Base-by-base conservation (phyloP, 345 rosid species). In the Odontarrhena argentea region DNA sequence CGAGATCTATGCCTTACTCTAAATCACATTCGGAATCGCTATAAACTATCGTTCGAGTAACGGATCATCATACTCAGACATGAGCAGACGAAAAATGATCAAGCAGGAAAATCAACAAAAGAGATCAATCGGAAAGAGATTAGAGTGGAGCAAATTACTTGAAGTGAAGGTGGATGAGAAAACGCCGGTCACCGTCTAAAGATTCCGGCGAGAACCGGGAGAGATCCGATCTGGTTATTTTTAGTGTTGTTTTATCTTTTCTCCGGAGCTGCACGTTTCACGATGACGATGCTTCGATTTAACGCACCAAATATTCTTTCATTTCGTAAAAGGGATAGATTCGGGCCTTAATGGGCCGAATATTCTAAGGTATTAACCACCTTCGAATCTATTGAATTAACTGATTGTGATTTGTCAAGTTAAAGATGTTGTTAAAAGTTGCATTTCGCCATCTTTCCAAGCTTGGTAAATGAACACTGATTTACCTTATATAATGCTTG, bases 231-330 rank as follows among this genome's bases (percentile, higher is more conserved):
- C 77, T 44, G 59, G 32, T 37, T 57, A 10, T 6, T 37, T 37
- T 10, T 12, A 59, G 37, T 55, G 37, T 54, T 54, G 9, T 30
- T 18, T 18, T 18, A 18, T 18, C 22, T 38, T 38, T 14, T 44
- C 13, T 24, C 62, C 45, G 30, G 44, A 42, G 76, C 60, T 60
- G 40, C 68, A 70, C 74, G 57, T 46, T 47, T 14, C 24, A 47
- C 61, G 46, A 64, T 53, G 76, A 51, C 43, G 71, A 67, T 67
- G 73, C 77, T 62, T 74, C 48, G 38, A 61, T 52, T 67, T 60
- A 54, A 74, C 77, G 73, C 77, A 74, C 32, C 44, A 54, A 15
- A n/a, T 73, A 63, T 55, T 59, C 77, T 44, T 26, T 9, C 0
- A 10, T 13, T 40, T 30, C n/a, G 15, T 9, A 4, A 1, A 3